A percentile compares a stretch with the other conserved stretches of the same genome.
phyloP scores from a whole-genome alignment of 2,329 filamentous ascomycete species.

The Fusarium miscanthi region DNA sequence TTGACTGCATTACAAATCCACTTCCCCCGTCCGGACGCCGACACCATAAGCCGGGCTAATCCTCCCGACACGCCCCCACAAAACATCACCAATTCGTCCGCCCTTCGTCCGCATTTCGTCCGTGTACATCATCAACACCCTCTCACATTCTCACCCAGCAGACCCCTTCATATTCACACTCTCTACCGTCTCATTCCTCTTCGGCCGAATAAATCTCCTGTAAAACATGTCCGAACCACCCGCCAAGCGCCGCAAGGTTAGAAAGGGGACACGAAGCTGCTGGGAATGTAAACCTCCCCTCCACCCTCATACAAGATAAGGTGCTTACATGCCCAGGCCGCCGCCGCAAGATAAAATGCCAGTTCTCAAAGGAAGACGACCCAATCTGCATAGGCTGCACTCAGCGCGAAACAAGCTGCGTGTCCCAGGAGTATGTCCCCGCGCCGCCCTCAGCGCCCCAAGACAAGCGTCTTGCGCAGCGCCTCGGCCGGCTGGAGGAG shows the following conservation, averaged over 20 bases:
- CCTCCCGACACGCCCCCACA: neutral
- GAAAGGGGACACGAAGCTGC: constrained; percentile 68
- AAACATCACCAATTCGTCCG: constrained; percentile 29
- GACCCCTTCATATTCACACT: neutral
- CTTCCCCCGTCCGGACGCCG: constrained; percentile 35
- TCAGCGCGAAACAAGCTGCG: constrained; percentile 54
- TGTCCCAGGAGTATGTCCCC: constrained; percentile 60
- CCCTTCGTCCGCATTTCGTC: neutral
- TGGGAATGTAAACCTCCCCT: constrained; percentile 64
- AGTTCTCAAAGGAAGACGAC: constrained; percentile 55
- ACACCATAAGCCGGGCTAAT: constrained; percentile 26
- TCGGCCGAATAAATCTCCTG: constrained; percentile 37
- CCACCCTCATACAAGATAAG: neutral
- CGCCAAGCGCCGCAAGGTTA: constrained; percentile 53
- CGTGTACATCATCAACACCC: constrained; percentile 1
- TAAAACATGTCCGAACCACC: constrained; percentile 31
- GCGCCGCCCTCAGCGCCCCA: constrained; percentile 47
- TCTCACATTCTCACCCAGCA: neutral
- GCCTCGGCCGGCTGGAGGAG: constrained; percentile 58
- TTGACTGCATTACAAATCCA: constrained; percentile 5
- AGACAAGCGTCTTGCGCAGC: constrained; percentile 55
- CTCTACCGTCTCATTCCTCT: neutral
- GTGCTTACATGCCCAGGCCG: constrained; percentile 40
- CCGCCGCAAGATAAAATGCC: constrained; percentile 65
- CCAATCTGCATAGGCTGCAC: constrained; percentile 59